phyloP scores from a whole-genome alignment of 768 basidiomycete genomes.

The Polyporus arcularius region DNA sequence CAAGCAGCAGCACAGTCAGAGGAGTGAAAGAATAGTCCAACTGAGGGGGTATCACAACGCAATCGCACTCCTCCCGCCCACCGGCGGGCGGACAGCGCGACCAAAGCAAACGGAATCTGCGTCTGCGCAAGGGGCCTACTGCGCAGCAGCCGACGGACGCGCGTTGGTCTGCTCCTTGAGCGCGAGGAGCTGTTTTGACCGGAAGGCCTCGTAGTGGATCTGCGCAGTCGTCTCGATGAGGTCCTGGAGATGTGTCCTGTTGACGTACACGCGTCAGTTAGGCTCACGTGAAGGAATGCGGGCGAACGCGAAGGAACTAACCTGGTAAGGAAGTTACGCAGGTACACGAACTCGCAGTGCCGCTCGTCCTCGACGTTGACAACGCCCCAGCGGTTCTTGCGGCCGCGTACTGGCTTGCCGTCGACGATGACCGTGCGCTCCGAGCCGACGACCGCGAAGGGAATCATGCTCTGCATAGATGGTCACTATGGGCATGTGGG shows the following conservation, averaged over 20 bases:
- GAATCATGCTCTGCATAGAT: slow-evolving; percentile 76
- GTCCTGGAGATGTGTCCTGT: slow-evolving; percentile 94
- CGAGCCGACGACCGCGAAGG: slow-evolving; percentile 97
- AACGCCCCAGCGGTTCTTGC: slow-evolving; percentile 98
- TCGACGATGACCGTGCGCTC: slow-evolving; percentile 95
- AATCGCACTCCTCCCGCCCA: slow-evolving; percentile 4
- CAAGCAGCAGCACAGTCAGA: slow-evolving; percentile 8
- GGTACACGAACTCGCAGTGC: slow-evolving; percentile 98
- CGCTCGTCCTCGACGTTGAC: slow-evolving; percentile 96
- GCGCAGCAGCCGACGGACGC: slow-evolving; percentile 43
- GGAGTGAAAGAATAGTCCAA: slow-evolving; percentile 1
- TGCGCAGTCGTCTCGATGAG: slow-evolving; percentile 98
- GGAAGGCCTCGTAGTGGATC: slow-evolving; percentile 99
- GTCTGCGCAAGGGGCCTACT: not conserved
- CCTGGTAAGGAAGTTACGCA: slow-evolving; percentile 96
- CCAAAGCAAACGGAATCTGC: not conserved
- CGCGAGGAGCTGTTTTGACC: slow-evolving; percentile 95
- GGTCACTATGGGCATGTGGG: not conserved
- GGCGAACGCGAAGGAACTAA: slow-evolving; percentile 34
- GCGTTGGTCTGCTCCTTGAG: slow-evolving; percentile 93
- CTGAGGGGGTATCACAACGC: slow-evolving; percentile 20
- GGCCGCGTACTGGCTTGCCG: slow-evolving; percentile 91
- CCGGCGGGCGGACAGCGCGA: not conserved
- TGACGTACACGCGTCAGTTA: not conserved
- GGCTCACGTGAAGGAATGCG: not conserved